phyloP scores from a whole-genome alignment of 805 yeast genomes.

The Candida nemodendra region DNA sequence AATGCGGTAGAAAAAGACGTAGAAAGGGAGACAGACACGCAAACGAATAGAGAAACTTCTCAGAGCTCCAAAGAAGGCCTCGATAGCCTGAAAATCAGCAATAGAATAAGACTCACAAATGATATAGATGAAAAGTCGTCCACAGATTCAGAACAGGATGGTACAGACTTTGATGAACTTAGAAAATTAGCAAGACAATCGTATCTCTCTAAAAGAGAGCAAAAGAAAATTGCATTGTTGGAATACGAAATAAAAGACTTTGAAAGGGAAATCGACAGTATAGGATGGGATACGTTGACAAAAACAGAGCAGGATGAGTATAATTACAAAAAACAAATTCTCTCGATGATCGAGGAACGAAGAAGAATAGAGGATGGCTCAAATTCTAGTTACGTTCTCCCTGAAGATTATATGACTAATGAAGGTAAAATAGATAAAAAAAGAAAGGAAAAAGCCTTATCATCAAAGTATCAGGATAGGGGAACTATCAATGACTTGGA shows the following conservation, averaged over 20 bases:
- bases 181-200: conserved; percentile 48
- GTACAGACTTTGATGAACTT: conserved; percentile 28
- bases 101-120: conserved; percentile 5
- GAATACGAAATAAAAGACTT: conserved; percentile 47
- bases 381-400: conserved; percentile 44
- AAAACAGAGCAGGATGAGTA: conserved; percentile 51
- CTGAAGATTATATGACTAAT: conserved; percentile 54
- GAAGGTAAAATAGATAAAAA: conserved; percentile 53
- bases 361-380: conserved; percentile 28
- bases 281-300: conserved; percentile 56
- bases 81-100: conserved; percentile 3
- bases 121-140: conserved; percentile 6
- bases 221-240: conserved; percentile 41
- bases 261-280: conserved; percentile 46
- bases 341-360: conserved; percentile 42
- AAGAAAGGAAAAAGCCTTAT: conserved; percentile 51
- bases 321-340: conserved; percentile 47
- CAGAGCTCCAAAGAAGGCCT: not conserved
- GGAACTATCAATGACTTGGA: conserved; percentile 20
- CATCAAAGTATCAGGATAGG: conserved; percentile 34
- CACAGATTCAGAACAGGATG: conserved; percentile 10
- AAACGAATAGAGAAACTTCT: not conserved
- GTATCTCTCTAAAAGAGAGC: conserved; percentile 48
- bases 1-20: not conserved
- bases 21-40: not conserved